phyloP scores from a whole-genome alignment of 768 basidiomycete genomes.

The Hydnomerulius pinastri region DNA sequence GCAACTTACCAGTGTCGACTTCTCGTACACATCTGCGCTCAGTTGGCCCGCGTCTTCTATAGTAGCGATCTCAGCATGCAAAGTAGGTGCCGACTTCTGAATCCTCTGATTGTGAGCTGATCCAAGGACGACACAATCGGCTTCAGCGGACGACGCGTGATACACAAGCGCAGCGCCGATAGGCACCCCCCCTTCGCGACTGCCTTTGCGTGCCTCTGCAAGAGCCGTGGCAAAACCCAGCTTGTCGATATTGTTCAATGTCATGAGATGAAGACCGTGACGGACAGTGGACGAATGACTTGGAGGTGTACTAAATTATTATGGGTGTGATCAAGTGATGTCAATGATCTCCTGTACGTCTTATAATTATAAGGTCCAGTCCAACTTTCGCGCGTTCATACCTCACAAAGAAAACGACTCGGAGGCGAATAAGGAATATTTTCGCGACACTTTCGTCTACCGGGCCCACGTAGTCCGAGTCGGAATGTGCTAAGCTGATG shows the following conservation, averaged over 20 bases:
- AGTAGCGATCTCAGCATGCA: slow-evolving; percentile 44
- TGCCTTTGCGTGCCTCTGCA: slow-evolving; percentile 41
- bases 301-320: too few relatives aligned
- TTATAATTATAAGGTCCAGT: too few relatives aligned
- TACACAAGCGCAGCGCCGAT: slow-evolving; percentile 49
- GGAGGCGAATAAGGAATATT: too few relatives aligned
- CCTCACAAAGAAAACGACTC: too few relatives aligned
- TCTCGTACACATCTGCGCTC: slow-evolving; percentile 41
- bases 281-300: too few relatives aligned
- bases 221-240: slow-evolving; percentile 26
- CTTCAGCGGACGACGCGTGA: background rate
- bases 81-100: slow-evolving; percentile 36
- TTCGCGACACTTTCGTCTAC: too few relatives aligned
- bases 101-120: slow-evolving; percentile 41
- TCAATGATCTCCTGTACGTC: too few relatives aligned
- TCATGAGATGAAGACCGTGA: background rate
- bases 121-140: slow-evolving; percentile 28
- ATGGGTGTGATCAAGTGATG: too few relatives aligned
- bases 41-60: slow-evolving; percentile 50
- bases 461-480: too few relatives aligned
- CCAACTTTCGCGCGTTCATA: too few relatives aligned
- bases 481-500: too few relatives aligned
- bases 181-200: slow-evolving; percentile 51
- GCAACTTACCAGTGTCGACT: slow-evolving; percentile 44
- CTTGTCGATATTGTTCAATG: slow-evolving; percentile 10